phyloP scores from a whole-genome alignment of 805 yeast genomes.

The Pichia deserticola region DNA sequence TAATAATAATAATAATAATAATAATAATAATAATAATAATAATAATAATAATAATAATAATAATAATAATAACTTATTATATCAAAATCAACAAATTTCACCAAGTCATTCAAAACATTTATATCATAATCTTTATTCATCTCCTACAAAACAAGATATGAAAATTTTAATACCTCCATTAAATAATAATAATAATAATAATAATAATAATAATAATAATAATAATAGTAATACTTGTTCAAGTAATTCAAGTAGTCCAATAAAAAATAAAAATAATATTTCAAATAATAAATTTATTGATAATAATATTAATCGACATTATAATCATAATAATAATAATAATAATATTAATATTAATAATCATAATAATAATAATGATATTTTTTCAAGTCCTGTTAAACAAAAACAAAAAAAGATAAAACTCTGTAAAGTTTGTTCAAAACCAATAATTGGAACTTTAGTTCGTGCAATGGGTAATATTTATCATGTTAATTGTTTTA shows the following conservation, averaged over 20 bases:
- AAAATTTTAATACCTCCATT: constrained; percentile 1
- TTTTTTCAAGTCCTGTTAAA: constrained; percentile 1
- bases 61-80: background rate
- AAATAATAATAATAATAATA: background rate
- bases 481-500: constrained; percentile 82
- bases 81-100: background rate
- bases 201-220: background rate
- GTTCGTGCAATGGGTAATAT: constrained; percentile 77
- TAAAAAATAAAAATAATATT: background rate
- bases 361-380: background rate
- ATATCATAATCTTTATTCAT: constrained; percentile 8
- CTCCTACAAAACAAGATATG: constrained; percentile 5
- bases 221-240: too few relatives aligned
- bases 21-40: background rate
- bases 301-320: background rate
- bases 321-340: background rate
- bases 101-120: constrained; percentile 3
- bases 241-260: background rate
- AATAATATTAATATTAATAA: background rate
- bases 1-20: background rate
- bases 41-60: background rate
- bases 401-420: constrained; percentile 23
- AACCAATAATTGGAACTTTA: constrained; percentile 60
- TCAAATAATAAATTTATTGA: too few relatives aligned
- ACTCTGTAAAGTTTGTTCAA: constrained; percentile 45